Evolutionary conservation across 306 rosid species (phyloP).

Genomic region (Arachis hypogaea): DNA sequence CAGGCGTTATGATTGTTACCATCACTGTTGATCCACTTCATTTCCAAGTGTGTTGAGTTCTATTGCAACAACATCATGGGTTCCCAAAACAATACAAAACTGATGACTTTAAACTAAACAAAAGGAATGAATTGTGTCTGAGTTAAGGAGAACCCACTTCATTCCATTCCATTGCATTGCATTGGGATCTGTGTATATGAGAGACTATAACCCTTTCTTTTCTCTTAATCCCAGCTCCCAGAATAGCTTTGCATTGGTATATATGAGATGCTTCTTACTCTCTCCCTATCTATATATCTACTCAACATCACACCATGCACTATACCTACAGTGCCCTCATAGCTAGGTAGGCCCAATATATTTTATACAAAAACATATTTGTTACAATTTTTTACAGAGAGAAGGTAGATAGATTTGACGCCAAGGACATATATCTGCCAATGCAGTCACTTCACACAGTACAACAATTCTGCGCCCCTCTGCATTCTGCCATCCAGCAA

Average conservation of each 20-base stretch:
- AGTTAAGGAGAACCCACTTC: conserved; percentile 67
- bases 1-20: conserved; percentile 60
- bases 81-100: background rate
- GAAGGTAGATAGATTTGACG: conserved; percentile 61
- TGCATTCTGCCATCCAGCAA: conserved; percentile 36
- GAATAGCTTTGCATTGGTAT: too few species aligned
- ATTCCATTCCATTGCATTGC: conserved; percentile 77
- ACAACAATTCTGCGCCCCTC: conserved; percentile 57
- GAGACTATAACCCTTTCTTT: too few species aligned
- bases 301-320: too few species aligned
- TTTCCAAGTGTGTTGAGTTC: conserved; percentile 30
- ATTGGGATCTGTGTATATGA: conserved; percentile 96
- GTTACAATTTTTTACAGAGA: conserved; percentile 37
- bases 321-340: too few species aligned
- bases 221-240: too few species aligned
- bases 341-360: too few species aligned
- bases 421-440: conserved; percentile 66
- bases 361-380: conserved; percentile 2
- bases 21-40: conserved; percentile 73
- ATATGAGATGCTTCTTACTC: background rate
- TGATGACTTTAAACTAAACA: conserved; percentile 82
- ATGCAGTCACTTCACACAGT: conserved; percentile 76
- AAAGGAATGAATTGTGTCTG: conserved; percentile 71
- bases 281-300: too few species aligned
- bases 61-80: too few species aligned